A percentile compares a stretch with the other conserved stretches of the same genome.
These are phyloP conservation scores for Dentipellis sp. DNA, from an alignment of 768 basidiomycete genomes.

Conservation along the genomic window DNA sequence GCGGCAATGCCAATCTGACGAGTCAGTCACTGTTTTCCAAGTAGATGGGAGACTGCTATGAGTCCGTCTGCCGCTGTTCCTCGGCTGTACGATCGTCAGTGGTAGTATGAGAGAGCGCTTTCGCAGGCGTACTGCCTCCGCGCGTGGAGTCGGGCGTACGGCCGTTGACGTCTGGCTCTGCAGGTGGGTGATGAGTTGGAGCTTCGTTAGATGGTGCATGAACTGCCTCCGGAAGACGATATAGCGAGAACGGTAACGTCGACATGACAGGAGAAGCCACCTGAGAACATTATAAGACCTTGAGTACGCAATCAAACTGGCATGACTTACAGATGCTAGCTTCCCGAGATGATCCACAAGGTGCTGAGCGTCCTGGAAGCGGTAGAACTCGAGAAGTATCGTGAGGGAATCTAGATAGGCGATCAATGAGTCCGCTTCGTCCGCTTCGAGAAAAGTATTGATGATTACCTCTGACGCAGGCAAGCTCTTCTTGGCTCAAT, in stretches of 20 bases:
- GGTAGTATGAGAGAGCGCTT: neutral
- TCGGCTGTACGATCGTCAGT: neutral
- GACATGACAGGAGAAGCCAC: slow-evolving; percentile 8
- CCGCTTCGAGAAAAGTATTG: neutral
- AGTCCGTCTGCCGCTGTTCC: neutral
- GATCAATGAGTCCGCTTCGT: neutral
- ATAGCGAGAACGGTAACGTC: slow-evolving; percentile 10
- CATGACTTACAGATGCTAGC: slow-evolving; percentile 5
- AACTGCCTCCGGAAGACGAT: slow-evolving; percentile 3
- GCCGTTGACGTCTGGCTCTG: neutral
- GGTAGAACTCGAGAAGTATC: slow-evolving; percentile 14
- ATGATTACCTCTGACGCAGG: slow-evolving; percentile 48
- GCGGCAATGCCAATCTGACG: too few relatives aligned
- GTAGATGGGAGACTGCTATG: too few relatives aligned
- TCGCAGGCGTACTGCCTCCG: neutral
- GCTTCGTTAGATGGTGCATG: neutral
- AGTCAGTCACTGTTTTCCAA: too few relatives aligned
- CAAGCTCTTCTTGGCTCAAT: slow-evolving; percentile 50
- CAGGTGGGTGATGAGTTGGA: neutral
- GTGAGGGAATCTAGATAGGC: slow-evolving; percentile 8
- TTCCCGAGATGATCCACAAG: slow-evolving; percentile 11
- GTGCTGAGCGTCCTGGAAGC: slow-evolving; percentile 8
- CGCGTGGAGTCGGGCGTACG: neutral
- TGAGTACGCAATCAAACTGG: neutral
- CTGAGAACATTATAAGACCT: slow-evolving; percentile 3